Evolutionary conservation across 2,329 filamentous ascomycete species (phyloP).

Genomic region (Diaporthe caulivora): DNA sequence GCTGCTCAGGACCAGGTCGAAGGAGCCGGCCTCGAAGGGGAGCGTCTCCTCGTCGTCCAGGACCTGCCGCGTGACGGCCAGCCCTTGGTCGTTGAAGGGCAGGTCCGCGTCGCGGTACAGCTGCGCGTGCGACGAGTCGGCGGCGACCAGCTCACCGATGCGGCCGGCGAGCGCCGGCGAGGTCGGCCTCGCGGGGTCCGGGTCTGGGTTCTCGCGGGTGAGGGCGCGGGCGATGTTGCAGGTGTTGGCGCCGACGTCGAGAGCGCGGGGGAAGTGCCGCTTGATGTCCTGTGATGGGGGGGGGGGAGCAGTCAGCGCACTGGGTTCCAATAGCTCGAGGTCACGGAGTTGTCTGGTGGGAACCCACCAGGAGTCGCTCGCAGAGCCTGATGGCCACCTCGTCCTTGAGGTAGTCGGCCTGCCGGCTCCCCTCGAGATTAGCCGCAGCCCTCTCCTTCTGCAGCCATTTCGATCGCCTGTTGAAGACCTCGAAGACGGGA

Average conservation of each 20-base stretch:
- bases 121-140: constrained; percentile 82
- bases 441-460: constrained; percentile 89
- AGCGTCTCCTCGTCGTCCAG: constrained; percentile 80
- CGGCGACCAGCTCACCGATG: constrained; percentile 81
- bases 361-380: constrained; percentile 81
- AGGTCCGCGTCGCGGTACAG: constrained; percentile 83
- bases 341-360: background rate
- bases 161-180: constrained; percentile 77
- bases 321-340: background rate
- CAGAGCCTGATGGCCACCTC: constrained; percentile 88
- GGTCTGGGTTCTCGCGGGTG: constrained; percentile 76
- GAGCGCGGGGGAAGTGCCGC: constrained; percentile 83
- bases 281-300: constrained; percentile 81
- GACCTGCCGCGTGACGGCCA: constrained; percentile 80
- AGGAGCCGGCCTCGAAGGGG: constrained; percentile 80
- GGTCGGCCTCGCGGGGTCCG: constrained; percentile 65
- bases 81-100: constrained; percentile 76
- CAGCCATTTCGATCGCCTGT: constrained; percentile 85
- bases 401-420: constrained; percentile 93
- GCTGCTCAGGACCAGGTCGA: constrained; percentile 91
- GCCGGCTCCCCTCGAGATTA: constrained; percentile 77
- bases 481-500: constrained; percentile 91
- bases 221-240: constrained; percentile 93
- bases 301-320: background rate
- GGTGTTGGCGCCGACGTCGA: constrained; percentile 95